Evolutionary conservation across 164 flowering plant species (phyloP), one percentile per base, ranked within the genome.

Genomic region (Buxus sempervirens): DNA sequence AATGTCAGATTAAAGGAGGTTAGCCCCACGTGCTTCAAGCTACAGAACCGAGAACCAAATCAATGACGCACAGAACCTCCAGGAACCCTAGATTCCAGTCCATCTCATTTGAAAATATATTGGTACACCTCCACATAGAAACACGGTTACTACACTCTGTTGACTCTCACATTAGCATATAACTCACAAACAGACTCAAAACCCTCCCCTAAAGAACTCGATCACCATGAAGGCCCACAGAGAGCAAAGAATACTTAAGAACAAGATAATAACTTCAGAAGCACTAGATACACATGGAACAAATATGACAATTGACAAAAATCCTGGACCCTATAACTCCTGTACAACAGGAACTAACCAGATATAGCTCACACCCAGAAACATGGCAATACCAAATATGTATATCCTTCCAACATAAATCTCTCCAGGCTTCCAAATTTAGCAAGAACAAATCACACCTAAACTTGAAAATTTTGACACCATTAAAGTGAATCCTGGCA

Each of bases 1-100:
- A 84, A 88, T 72, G 80, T 78, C 84, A 91, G 38, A 84, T 83
- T 74, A 84, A 87, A 88, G 75, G 78, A 82, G 65, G 80, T 87
- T 87, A 90, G 89, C 73, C 2, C 76, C 77, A 79, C 12, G 51
- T 82, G 76, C 86, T 76, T 77, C 86, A 88, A 79, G 86, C 80
- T 76, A 83, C 68, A 72, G 83, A 82, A 82, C 79, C 93, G 85
- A 86, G 73, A 73, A 86, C 76, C 78, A 83, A 87, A 87, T 77
- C 80, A 80, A 77, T 67, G 78, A 82, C 69, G 84, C 71, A 77
- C n/a, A 62, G 82, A 66, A 67, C 75, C 75, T 71, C 76, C 74
- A 80, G 64, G 65, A 57, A 80, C 67, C 64, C 73, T 69, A 75
- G 76, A 75, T 63, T 75, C 82, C 60, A 49, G 67, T 73, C 78